These are phyloP conservation scores for Byssochlamys sp. DNA, from an alignment of 2,329 filamentous ascomycete genomes.

Conservation along the genomic window DNA sequence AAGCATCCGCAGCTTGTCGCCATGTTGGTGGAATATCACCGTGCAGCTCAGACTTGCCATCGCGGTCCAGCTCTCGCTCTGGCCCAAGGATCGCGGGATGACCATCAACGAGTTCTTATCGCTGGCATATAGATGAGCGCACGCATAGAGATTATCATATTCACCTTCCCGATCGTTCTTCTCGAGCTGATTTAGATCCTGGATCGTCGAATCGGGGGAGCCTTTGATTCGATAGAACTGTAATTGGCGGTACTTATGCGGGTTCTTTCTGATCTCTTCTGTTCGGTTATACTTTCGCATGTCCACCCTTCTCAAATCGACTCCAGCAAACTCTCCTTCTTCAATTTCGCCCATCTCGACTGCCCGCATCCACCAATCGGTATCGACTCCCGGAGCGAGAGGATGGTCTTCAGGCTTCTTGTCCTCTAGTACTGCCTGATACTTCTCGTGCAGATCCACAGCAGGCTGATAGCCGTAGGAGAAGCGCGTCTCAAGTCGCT, in stretches of 20 bases:
- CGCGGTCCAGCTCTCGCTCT: constrained; percentile 28
- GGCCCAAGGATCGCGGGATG: constrained; percentile 41
- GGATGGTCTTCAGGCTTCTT: constrained; percentile 26
- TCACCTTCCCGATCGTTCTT: constrained; percentile 21
- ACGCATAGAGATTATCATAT: constrained; percentile 46
- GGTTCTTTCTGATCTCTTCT: constrained; percentile 15
- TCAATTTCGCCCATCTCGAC: constrained; percentile 16
- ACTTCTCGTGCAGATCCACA: constrained; percentile 19
- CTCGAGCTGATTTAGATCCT: constrained; percentile 10
- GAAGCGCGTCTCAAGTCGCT: constrained; percentile 30
- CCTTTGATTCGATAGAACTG: constrained; percentile 40
- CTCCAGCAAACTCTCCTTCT: constrained; percentile 28
- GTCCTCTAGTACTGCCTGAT: constrained; percentile 18
- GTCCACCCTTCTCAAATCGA: constrained; percentile 44
- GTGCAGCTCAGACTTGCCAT: constrained; percentile 42
- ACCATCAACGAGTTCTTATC: constrained; percentile 48
- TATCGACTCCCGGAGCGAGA: constrained; percentile 25
- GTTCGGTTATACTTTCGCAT: constrained; percentile 41
- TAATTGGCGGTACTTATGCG: constrained; percentile 33
- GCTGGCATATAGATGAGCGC: constrained; percentile 49
- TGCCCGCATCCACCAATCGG: constrained; percentile 25
- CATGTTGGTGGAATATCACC: constrained; percentile 39
- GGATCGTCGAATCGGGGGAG: constrained; percentile 19
- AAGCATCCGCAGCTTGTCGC: constrained; percentile 33
- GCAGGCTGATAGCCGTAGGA: constrained; percentile 22